Evolutionary conservation across 2,329 filamentous ascomycete species (phyloP).

Genomic region (Fusarium coicis): DNA sequence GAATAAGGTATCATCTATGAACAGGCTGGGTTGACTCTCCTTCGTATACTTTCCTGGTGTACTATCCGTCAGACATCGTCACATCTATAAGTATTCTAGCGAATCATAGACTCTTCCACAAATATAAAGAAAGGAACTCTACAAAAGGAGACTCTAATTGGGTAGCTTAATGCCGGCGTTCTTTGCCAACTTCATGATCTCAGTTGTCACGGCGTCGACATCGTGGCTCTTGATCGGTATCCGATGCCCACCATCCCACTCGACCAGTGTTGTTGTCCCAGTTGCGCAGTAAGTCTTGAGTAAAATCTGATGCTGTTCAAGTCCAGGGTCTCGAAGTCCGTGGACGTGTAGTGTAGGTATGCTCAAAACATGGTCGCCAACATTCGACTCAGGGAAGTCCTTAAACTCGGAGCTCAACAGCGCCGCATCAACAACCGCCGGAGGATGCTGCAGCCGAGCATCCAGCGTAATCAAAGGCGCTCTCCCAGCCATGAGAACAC

Average conservation of each 20-base stretch:
- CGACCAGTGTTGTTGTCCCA: constrained; percentile 65
- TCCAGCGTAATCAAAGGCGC: constrained; percentile 48
- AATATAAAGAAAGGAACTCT: not conserved
- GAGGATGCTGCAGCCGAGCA: constrained; percentile 63
- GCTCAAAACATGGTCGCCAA: constrained; percentile 46
- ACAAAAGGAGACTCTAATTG: not conserved
- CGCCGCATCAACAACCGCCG: constrained; percentile 47
- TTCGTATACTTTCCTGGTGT: not conserved
- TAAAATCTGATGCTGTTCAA: constrained; percentile 63
- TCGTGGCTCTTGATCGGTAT: constrained; percentile 75
- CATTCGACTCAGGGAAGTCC: constrained; percentile 61
- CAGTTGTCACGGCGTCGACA: constrained; percentile 58
- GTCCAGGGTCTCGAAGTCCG: constrained; percentile 68
- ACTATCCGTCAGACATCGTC: not conserved
- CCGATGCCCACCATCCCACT: constrained; percentile 80
- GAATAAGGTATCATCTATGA: not conserved
- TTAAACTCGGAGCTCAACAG: constrained; percentile 40
- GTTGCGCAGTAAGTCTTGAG: constrained; percentile 68
- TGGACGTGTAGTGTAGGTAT: constrained; percentile 53
- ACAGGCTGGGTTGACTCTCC: not conserved
- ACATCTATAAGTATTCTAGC: not conserved
- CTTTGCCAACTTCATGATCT: constrained; percentile 44
- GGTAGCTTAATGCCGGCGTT: not conserved
- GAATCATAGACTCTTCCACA: not conserved
- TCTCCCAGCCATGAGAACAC: constrained; percentile 50